phyloP scores from a whole-genome alignment of 495 filamentous ascomycete genomes.

The Penicillium roqueforti region DNA sequence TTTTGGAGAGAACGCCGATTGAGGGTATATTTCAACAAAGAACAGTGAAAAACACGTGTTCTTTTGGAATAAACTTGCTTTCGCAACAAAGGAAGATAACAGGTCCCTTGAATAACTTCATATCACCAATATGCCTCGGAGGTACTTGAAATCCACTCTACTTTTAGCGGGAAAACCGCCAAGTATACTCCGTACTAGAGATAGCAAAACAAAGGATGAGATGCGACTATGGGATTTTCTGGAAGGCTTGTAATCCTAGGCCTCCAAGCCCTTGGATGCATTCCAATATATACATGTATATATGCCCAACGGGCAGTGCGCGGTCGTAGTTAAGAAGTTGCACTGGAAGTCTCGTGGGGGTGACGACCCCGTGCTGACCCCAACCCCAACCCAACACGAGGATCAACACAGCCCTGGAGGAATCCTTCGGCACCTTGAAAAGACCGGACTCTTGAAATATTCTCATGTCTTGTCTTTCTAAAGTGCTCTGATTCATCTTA shows the following conservation, averaged over 20 bases:
- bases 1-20: neutral
- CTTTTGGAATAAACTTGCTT: neutral
- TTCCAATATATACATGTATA: neutral
- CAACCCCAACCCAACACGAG: neutral
- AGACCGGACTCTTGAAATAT: neutral
- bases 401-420: too few relatives aligned
- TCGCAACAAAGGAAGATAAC: neutral
- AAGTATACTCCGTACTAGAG: neutral
- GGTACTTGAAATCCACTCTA: too few relatives aligned
- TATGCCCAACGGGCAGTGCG: neutral
- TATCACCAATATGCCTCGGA: neutral
- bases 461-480: neutral
- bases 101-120: neutral
- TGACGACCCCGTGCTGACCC: conserved; percentile 6
- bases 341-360: neutral
- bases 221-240: neutral
- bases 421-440: neutral
- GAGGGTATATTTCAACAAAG: neutral
- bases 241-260: neutral
- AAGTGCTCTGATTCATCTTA: neutral
- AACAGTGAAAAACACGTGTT: neutral
- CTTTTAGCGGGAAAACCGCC: neutral
- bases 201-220: neutral
- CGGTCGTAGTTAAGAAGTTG: neutral
- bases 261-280: too few relatives aligned